Evolutionary conservation across 257 asterid species (phyloP).

Genomic region (Fraxinus americana): DNA sequence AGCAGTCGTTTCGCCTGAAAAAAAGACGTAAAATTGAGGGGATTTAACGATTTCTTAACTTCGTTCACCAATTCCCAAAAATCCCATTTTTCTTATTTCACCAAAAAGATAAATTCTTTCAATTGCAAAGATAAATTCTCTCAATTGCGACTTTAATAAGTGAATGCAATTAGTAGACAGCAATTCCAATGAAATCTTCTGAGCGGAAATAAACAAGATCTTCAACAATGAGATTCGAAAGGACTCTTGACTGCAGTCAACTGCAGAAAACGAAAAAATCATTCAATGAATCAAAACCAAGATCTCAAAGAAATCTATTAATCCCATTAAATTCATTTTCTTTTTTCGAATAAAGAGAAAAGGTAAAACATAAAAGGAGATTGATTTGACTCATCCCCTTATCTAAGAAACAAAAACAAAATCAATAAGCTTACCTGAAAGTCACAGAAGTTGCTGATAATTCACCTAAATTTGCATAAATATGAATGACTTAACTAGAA

Average conservation of each 20-base stretch:
- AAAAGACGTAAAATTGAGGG: background rate
- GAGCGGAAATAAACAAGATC: background rate
- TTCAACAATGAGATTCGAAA: background rate
- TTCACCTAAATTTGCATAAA: slow-evolving; percentile 3
- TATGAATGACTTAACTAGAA: background rate
- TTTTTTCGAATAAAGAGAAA: slow-evolving; percentile 28
- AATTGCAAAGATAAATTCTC: background rate
- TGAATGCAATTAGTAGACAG: background rate
- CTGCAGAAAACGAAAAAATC: slow-evolving; percentile 24
- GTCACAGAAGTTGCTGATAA: slow-evolving; percentile 7
- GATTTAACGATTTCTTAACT: background rate
- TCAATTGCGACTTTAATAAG: background rate
- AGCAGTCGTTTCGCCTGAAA: slow-evolving; percentile 1
- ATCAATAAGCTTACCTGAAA: slow-evolving; percentile 36
- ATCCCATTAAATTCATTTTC: slow-evolving; percentile 25
- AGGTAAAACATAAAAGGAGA: slow-evolving; percentile 12
- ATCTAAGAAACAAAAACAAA: background rate
- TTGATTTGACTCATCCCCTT: slow-evolving; percentile 33
- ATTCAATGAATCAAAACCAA: slow-evolving; percentile 28
- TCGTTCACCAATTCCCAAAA: background rate
- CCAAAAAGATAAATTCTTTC: background rate
- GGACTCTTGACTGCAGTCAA: slow-evolving; percentile 1
- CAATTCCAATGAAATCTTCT: background rate
- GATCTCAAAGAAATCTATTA: slow-evolving; percentile 33
- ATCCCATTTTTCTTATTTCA: background rate